phyloP scores from a whole-genome alignment of 1,139 yeast genomes.

The Lizanozyma gosingica region DNA sequence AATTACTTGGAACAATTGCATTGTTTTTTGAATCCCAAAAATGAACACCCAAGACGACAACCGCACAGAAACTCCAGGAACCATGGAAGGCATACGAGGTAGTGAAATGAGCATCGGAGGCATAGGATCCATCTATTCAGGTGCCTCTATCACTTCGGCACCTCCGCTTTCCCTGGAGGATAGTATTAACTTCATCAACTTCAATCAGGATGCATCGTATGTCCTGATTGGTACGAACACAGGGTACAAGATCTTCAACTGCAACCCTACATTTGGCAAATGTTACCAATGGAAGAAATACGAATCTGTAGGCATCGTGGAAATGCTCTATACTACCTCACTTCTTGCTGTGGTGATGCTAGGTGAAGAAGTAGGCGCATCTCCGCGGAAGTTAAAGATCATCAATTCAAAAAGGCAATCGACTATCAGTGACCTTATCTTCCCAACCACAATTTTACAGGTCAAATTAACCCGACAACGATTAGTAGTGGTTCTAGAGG shows the following conservation, averaged over 20 bases:
- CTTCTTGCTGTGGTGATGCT: slow-evolving; percentile 79
- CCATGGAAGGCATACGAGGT: not conserved
- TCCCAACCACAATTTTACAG: slow-evolving; percentile 73
- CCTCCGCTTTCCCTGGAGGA: not conserved
- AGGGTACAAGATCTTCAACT: slow-evolving; percentile 81
- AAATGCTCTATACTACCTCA: slow-evolving; percentile 88
- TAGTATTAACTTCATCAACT: slow-evolving; percentile 48
- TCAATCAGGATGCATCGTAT: slow-evolving; percentile 89
- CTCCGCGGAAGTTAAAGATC: slow-evolving; percentile 74
- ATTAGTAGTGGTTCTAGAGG: slow-evolving; percentile 69
- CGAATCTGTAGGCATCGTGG: slow-evolving; percentile 66
- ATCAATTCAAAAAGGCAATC: slow-evolving; percentile 70
- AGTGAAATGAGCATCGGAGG: not conserved
- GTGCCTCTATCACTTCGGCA: not conserved
- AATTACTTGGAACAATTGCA: too few species aligned
- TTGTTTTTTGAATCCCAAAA: too few species aligned
- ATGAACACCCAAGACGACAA: too few species aligned
- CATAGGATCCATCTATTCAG: not conserved
- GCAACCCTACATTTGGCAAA: slow-evolving; percentile 75
- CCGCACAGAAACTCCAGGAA: too few species aligned
- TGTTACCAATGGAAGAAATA: slow-evolving; percentile 44
- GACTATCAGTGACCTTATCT: slow-evolving; percentile 78
- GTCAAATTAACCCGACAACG: slow-evolving; percentile 72
- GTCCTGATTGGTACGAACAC: slow-evolving; percentile 69
- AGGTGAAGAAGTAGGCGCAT: slow-evolving; percentile 73